Base-by-base conservation (phyloP, 2,329 filamentous ascomycete genomes). In the Amesomyces nigricolor region DNA sequence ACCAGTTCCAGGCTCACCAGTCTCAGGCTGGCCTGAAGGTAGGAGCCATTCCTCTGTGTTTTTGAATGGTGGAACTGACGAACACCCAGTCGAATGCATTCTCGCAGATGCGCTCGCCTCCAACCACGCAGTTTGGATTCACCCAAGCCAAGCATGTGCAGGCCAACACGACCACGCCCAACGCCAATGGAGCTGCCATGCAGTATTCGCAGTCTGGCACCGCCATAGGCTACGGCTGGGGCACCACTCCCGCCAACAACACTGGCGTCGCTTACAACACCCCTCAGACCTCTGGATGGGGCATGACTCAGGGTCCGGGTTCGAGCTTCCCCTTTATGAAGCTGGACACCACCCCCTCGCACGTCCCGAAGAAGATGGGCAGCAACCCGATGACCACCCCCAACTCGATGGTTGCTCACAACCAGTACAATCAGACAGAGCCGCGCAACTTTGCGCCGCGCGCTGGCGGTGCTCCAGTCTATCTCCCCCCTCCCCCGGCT, bases 361-460 rank as follows among this genome's bases (percentile, higher is more conserved):
- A 58, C n/a, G 29, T 44, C 38, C 45, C 39, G 1, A 54, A 52
- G 48, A 50, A 46, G 38, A 11, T 9, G 8, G 30, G 22, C 38
- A n/a, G 26, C 3, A 14, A 39, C 26, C 10, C 19, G n/a, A 35
- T 32, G 30, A 30, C 13, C 2, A 54, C 51, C 29, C 56, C 52
- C n/a, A 26, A 40, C n/a, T 43, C 47, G 9, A 5, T 5, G 5
- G 30, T 29, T 13, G 10, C 46, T 7, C n/a, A 16, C 16, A 44
- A n/a, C 17, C 53, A 56, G 44, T 60, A 57, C 40, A 58, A 59
- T 14, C 64, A 70, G 47, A 73, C 72, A 0, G 74, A 75, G 62
- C 73, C 74, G 2, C 70, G 71, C 53, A 73, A 71, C 63, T 74
- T 73, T 57, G 71, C 72, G 1, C 72, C 73, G 4, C 67, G 70